phyloP scores from a whole-genome alignment of 352 stramenopile species.

The Phytophthora citrophthora region DNA sequence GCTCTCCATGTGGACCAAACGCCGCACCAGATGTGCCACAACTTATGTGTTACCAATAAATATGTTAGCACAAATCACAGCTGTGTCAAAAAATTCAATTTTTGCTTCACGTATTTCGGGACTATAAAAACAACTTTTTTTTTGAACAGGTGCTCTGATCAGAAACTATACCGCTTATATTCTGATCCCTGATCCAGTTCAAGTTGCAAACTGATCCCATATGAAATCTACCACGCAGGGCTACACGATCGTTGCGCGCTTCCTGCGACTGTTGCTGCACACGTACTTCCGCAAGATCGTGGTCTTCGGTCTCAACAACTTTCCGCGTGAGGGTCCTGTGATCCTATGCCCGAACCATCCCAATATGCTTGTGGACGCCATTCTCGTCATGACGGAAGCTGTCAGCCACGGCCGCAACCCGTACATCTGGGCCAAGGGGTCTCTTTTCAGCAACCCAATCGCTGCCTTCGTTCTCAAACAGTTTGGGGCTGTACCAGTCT shows the following conservation, averaged over 20 bases:
- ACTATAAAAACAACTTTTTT: too few species aligned
- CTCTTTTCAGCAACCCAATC: constrained; percentile 70
- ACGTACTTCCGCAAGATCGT: constrained; percentile 86
- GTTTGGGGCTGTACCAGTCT: constrained; percentile 75
- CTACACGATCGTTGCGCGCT: constrained; percentile 70
- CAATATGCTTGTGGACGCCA: constrained; percentile 83
- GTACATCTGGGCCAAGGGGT: constrained; percentile 82
- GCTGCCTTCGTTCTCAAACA: constrained; percentile 45
- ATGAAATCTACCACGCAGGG: too few species aligned
- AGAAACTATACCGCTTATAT: too few species aligned
- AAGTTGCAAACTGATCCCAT: too few species aligned
- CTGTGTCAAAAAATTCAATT: too few species aligned
- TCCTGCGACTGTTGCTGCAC: constrained; percentile 69
- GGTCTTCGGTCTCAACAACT: constrained; percentile 81
- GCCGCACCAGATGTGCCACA: too few species aligned
- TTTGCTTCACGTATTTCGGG: too few species aligned
- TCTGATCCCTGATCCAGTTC: too few species aligned
- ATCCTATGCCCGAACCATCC: constrained; percentile 84
- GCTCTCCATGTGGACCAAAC: too few species aligned
- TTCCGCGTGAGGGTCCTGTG: constrained; percentile 77
- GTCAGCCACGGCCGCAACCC: constrained; percentile 56
- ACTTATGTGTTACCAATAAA: too few species aligned
- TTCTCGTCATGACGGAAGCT: constrained; percentile 81
- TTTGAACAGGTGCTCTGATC: too few species aligned
- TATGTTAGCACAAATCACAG: too few species aligned